These are phyloP conservation scores for Entoloma clypeatum DNA, from an alignment of 1,284 basidiomycete species.

Conservation along the genomic window DNA sequence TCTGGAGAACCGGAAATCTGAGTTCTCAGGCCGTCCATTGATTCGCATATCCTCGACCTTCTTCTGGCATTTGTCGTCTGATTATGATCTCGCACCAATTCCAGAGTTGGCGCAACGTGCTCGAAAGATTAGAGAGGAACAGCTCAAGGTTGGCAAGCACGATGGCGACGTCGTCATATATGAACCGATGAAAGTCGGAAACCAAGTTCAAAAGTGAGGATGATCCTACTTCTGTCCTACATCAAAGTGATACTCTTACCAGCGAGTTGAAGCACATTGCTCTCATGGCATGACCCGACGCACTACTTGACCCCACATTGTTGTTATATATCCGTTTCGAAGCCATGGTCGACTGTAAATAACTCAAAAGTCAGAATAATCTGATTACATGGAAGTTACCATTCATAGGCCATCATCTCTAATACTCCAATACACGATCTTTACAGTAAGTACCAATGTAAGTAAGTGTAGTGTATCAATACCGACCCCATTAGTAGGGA, in stretches of 20 bases:
- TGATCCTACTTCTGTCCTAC: slow-evolving; percentile 3
- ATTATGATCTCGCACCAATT: slow-evolving; percentile 69
- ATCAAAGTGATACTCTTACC: slow-evolving; percentile 9
- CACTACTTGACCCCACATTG: neutral
- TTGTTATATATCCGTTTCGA: neutral
- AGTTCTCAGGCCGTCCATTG: slow-evolving; percentile 70
- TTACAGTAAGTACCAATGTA: neutral
- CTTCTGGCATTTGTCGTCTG: slow-evolving; percentile 90
- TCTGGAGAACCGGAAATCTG: slow-evolving; percentile 55
- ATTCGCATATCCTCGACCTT: slow-evolving; percentile 93
- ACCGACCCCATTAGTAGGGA: neutral
- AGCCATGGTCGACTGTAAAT: no score
- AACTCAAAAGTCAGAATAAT: no score
- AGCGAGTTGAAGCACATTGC: slow-evolving; percentile 84
- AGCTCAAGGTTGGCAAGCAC: slow-evolving; percentile 37
- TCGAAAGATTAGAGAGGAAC: slow-evolving; percentile 34
- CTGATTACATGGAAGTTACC: no score
- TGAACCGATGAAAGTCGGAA: slow-evolving; percentile 78
- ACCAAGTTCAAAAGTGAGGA: slow-evolving; percentile 78
- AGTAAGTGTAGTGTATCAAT: no score
- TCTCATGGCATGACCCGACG: slow-evolving; percentile 69
- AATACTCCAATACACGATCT: neutral
- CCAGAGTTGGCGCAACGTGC: slow-evolving; percentile 49
- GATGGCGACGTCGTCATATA: slow-evolving; percentile 52
- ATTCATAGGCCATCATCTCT: no score